Conservation (phyloP, 2,329 filamentous ascomycete species). For the Penicillium occitanis region DNA sequence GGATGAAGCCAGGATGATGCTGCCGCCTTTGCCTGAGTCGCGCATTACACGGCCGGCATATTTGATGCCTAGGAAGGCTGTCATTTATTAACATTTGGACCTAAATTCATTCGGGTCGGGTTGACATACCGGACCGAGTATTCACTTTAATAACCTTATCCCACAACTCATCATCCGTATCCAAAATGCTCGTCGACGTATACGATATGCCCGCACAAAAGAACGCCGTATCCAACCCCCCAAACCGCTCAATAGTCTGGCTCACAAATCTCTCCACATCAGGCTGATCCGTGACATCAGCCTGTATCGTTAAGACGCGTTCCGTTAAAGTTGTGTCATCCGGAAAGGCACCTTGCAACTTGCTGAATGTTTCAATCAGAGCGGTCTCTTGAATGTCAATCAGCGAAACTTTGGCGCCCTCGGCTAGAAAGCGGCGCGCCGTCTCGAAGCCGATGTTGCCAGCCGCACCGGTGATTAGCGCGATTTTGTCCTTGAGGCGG, state of each 20-base stretch:
- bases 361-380: slow-evolving; percentile 27
- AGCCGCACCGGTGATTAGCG: slow-evolving; percentile 22
- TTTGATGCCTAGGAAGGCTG: slow-evolving; percentile 40
- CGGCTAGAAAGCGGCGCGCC: slow-evolving; percentile 36
- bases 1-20: slow-evolving; percentile 42
- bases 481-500: slow-evolving; percentile 16
- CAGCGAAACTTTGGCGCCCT: slow-evolving; percentile 39
- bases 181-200: slow-evolving; percentile 35
- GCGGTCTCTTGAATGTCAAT: slow-evolving; percentile 33
- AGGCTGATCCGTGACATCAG: slow-evolving; percentile 36
- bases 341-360: slow-evolving; percentile 8
- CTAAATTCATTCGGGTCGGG: not conserved
- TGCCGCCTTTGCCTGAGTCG: slow-evolving; percentile 34
- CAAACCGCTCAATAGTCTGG: slow-evolving; percentile 7
- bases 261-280: slow-evolving; percentile 26
- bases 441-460: slow-evolving; percentile 34
- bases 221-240: slow-evolving; percentile 5
- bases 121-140: slow-evolving; percentile 37
- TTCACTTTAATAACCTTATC: slow-evolving; percentile 40
- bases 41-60: slow-evolving; percentile 37
- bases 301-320: slow-evolving; percentile 33
- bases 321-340: slow-evolving; percentile 11
- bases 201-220: slow-evolving; percentile 17
- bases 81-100: not conserved
- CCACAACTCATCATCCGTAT: slow-evolving; percentile 38